phyloP scores from a whole-genome alignment of 1,284 basidiomycete species.

The Malassezia cuniculi region DNA sequence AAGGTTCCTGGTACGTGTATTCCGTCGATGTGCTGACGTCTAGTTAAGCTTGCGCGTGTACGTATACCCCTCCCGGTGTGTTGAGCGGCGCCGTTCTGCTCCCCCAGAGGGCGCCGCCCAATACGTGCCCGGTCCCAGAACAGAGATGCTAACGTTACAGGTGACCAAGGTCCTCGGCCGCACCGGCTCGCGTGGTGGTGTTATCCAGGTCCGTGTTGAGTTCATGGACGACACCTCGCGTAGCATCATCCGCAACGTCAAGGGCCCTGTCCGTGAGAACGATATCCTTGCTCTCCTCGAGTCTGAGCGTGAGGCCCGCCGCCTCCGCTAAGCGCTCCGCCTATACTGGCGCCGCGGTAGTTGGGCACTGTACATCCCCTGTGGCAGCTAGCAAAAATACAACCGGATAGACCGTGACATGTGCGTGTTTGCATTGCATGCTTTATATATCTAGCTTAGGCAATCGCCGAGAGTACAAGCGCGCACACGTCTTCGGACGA shows the following conservation, averaged over 20 bases:
- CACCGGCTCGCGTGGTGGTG: conserved; percentile 97
- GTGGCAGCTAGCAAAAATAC: neutral
- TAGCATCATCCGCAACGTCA: conserved; percentile 97
- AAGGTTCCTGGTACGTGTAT: too few relatives aligned
- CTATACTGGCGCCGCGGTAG: neutral
- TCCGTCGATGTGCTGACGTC: too few relatives aligned
- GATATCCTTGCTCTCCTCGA: conserved; percentile 96
- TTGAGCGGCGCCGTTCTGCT: too few relatives aligned
- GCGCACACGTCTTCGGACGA: conserved; percentile 73
- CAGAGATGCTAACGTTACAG: conserved; percentile 16
- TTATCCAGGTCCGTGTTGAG: conserved; percentile 98
- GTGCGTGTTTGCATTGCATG: too few relatives aligned
- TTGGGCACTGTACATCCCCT: neutral
- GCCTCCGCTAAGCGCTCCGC: conserved; percentile 6
- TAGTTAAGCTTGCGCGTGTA: conserved; percentile 18
- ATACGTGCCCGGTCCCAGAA: too few relatives aligned
- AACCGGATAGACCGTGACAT: neutral
- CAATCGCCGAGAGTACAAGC: conserved; percentile 77
- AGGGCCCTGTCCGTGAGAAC: conserved; percentile 89
- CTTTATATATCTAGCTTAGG: conserved; percentile 9
- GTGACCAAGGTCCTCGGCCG: conserved; percentile 76
- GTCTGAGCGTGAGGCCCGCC: conserved; percentile 94
- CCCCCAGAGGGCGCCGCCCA: too few relatives aligned
- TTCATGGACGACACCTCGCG: conserved; percentile 96
- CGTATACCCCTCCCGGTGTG: too few relatives aligned